Base-by-base conservation (phyloP, 2,329 filamentous ascomycete genomes). In the Cladosporium sp. region DNA sequence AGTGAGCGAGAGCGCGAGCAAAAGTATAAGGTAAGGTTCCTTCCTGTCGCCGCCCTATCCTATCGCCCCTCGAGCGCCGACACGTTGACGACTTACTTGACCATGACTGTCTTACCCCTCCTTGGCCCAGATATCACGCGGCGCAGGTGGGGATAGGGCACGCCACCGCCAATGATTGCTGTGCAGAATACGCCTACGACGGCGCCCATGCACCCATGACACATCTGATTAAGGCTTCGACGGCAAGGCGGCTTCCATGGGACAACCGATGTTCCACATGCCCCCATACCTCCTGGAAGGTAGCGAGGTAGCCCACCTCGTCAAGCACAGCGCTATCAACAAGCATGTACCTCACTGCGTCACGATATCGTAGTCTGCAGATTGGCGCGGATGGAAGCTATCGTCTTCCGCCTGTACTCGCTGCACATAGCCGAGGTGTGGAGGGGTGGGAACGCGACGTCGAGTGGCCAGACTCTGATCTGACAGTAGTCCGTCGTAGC, bases 121-220 rank as follows among this genome's bases (percentile, higher is more conserved):
- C 36, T 27, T 18, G 45, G 36, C 16, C 36, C 25, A 48, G 45
- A 25, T 46, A 48, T 48, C 45, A 48, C 45, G 45, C 45, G 45
- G 22, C 22, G 11, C 29, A 15, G 35, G 45, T 48, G 43, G 43
- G 29, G 36, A 22, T 20, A 35, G 18, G 35, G 25, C 45, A 25
- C 45, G 45, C 35, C 45, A 48, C 45, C 16, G 43, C 43, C 43
- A 39, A 47, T 47, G 43, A 47, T 22, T 30, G 29, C 22, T 39
- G 36, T 48, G 45, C 45, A 48, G 45, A 48, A n/a, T 25, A 20
- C 9, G 22, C 7, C 16, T 40, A 12, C 38, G 16, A 27, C 29
- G 36, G 45, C 35, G 35, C 22, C 12, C 25, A 40, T 40, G 45
- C 45, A 40, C 25, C 30, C 27, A 33, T 48, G 45, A 47, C 45